A percentile compares a stretch with the other conserved stretches of the same genome.
These are phyloP conservation scores for Thecamonas trahens DNA, from an alignment of 78 protist species.

Conservation along the genomic window DNA sequence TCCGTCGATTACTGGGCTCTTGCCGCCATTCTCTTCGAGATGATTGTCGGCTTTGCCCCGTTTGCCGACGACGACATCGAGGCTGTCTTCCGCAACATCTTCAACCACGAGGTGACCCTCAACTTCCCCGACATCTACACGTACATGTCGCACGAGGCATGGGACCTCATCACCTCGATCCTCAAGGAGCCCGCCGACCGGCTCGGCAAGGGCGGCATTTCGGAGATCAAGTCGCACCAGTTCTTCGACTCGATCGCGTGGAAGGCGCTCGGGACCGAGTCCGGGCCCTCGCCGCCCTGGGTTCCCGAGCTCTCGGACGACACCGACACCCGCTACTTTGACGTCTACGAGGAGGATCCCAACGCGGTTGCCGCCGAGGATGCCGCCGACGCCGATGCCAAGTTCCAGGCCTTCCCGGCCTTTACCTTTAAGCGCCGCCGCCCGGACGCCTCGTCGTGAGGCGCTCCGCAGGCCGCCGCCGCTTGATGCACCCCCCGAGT, in stretches of 20 bases:
- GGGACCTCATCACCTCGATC: conserved; percentile 26
- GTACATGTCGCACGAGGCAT: conserved; percentile 5
- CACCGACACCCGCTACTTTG: conserved; percentile 18
- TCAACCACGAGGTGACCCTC: conserved; percentile 36
- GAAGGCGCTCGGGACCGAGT: conserved; percentile 51
- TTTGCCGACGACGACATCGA: conserved; percentile 10
- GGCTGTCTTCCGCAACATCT: conserved; percentile 26
- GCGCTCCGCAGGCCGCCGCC: no score
- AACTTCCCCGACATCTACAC: conserved; percentile 11
- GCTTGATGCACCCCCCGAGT: no score
- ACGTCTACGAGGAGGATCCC: neutral
- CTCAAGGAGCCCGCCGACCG: conserved; percentile 43
- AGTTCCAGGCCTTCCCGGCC: no score
- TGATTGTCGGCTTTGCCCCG: conserved; percentile 24
- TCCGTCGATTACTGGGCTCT: conserved; percentile 22
- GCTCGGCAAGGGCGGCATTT: conserved; percentile 38
- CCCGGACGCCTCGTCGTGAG: no score
- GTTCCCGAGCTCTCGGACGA: conserved; percentile 10
- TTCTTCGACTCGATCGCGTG: conserved; percentile 72
- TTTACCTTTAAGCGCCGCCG: no score
- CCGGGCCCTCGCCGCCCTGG: conserved; percentile 24
- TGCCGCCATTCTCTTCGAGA: conserved; percentile 27
- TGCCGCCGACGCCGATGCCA: no score
- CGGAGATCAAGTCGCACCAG: conserved; percentile 62
- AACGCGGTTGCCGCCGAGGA: no score